A percentile compares a stretch with the other conserved stretches of the same genome.
phyloP scores from a whole-genome alignment of 495 filamentous ascomycete species.

The Xylaria curta region DNA sequence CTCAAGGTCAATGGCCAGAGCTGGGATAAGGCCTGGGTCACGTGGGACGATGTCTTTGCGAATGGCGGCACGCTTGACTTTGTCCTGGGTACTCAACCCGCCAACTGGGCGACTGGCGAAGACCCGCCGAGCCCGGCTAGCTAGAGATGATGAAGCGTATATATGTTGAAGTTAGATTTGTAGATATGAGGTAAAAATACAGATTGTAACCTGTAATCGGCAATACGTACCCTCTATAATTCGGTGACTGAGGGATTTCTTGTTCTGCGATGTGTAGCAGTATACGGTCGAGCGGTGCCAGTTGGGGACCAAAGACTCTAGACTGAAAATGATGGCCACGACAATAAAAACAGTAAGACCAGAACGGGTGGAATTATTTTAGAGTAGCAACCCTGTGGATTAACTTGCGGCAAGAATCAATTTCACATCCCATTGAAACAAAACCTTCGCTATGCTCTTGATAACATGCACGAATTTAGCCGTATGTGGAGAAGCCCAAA shows the following conservation, averaged over 20 bases:
- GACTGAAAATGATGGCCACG: neutral
- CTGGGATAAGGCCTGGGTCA: constrained; percentile 67
- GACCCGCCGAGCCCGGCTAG: constrained; percentile 60
- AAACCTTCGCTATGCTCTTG: constrained; percentile 17
- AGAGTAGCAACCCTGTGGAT: neutral
- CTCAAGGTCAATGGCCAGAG: constrained; percentile 55
- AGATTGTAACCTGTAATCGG: neutral
- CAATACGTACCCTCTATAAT: neutral
- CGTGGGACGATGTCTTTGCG: constrained; percentile 67
- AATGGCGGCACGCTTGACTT: constrained; percentile 69
- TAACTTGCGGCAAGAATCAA: neutral
- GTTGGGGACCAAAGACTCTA: neutral
- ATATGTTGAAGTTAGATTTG: neutral
- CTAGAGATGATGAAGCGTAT: constrained; percentile 21
- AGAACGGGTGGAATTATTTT: neutral
- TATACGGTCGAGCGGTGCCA: neutral
- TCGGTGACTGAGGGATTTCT: neutral
- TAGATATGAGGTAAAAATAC: neutral
- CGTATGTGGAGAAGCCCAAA: constrained; percentile 31
- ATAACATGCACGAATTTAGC: constrained; percentile 13
- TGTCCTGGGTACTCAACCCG: constrained; percentile 60
- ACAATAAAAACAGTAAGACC: neutral
- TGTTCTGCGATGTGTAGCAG: neutral
- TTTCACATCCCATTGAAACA: constrained; percentile 21
- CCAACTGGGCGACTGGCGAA: constrained; percentile 62